Base-by-base conservation (phyloP, 148 eudicot species). In the Silene latifolia region DNA sequence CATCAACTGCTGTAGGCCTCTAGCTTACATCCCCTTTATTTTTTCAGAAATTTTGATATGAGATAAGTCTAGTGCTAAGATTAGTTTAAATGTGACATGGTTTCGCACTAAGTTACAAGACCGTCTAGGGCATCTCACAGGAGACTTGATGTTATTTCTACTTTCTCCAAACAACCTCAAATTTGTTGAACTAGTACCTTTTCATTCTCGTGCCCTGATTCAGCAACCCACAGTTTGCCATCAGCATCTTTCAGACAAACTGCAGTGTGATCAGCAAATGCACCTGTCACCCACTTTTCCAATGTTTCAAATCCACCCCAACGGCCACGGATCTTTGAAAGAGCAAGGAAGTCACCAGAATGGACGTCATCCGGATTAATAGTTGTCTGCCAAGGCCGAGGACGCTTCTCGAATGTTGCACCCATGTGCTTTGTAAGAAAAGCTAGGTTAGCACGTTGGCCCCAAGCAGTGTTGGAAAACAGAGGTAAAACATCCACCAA, bases 151-250 rank as follows among this genome's bases (percentile, higher is more conserved):
- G 29, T 27, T 27, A 27, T 27, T 27, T 27, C 29, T 27, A 27
- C 29, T 27, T 27, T 27, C 29, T 27, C 3, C 29, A 27, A 27
- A 32, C 3, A 32, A 32, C 35, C 35, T 32, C 5, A 32, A 32
- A 32, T 32, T 4, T 32, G 5, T 4, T 32, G 35, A 32, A 4
- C 35, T 32, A 32, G 35, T 82, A 92, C 98, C 96, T 95, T 87
- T 78, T 92, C 98, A 87, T 95, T 92, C 89, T 95, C 98, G 67
- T 95, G 96, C 77, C 98, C 98, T 9, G 98, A 92, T 86, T 94
- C 98, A 79, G 96, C 97, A 85, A 94, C 97, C 97, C 97, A 94
- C 71, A 94, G 91, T 48, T 90, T 88, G 17, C 98, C 98, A 58
- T 59, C 20, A 47, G 92, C 92, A 74, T 94, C 98, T 82, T 95